A percentile compares a stretch with the other conserved stretches of the same genome.
phyloP scores from a whole-genome alignment of 2,329 filamentous ascomycete species.

The Rutstroemia sp. region DNA sequence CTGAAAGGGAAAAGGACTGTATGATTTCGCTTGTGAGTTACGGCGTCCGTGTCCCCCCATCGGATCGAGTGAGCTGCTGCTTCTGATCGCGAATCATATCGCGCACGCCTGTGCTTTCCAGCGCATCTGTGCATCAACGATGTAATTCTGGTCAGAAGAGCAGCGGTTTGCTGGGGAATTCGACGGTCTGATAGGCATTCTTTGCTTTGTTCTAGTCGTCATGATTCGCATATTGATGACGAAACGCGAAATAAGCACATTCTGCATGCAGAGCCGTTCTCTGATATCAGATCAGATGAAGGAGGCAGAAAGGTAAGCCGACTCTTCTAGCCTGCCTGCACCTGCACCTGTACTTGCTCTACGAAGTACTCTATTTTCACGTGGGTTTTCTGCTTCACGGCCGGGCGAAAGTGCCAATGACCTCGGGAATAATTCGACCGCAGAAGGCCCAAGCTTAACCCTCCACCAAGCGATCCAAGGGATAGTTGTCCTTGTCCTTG shows the following conservation, averaged over 20 bases:
- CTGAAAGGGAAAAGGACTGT: not conserved
- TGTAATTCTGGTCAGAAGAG: not conserved
- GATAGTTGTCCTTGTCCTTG: not conserved
- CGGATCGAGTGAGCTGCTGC: not conserved
- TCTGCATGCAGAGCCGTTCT: no score
- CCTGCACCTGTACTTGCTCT: no score
- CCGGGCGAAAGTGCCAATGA: not conserved
- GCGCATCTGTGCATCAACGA: not conserved
- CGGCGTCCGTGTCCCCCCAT: not conserved
- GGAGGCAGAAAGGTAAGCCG: no score
- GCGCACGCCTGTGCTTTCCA: not conserved
- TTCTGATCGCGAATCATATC: not conserved
- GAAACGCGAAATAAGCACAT: no score
- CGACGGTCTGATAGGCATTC: no score
- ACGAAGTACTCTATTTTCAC: no score
- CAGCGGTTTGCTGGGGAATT: no score
- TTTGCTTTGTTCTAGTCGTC: no score
- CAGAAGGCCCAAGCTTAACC: constrained; percentile 14
- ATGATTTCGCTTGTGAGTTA: constrained; percentile 2
- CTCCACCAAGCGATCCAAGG: not conserved
- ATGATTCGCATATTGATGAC: no score
- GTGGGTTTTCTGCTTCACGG: no score
- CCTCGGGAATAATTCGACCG: constrained; percentile 2
- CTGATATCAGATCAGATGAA: no score
- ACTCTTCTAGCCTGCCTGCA: no score